Evolutionary conservation across 2,329 filamentous ascomycete species (phyloP).

Genomic region (Nigrospora osmanthi): DNA sequence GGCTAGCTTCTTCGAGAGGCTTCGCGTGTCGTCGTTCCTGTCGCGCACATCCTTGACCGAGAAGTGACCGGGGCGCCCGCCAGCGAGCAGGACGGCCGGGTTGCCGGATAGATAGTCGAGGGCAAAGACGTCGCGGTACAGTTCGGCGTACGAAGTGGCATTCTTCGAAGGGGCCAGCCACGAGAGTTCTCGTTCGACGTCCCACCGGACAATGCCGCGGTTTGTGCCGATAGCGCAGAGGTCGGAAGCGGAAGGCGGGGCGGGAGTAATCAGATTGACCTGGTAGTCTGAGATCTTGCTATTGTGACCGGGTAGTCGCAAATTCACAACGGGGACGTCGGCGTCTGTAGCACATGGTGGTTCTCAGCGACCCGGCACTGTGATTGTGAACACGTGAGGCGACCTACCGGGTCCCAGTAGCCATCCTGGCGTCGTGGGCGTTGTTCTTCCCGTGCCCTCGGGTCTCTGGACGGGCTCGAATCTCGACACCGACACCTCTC

Average conservation of each 20-base stretch:
- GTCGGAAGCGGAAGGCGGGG: slow-evolving; percentile 26
- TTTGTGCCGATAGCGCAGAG: slow-evolving; percentile 41
- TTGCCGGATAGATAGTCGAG: slow-evolving; percentile 37
- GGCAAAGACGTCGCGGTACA: slow-evolving; percentile 33
- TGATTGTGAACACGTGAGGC: not conserved
- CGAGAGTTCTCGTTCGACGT: slow-evolving; percentile 19
- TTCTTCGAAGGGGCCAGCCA: slow-evolving; percentile 23
- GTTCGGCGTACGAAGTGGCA: slow-evolving; percentile 9
- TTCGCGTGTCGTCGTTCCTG: slow-evolving; percentile 6
- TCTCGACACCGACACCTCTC: slow-evolving; percentile 24
- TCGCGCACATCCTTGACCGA: slow-evolving; percentile 37
- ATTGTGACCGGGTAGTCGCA: slow-evolving; percentile 8
- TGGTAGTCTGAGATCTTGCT: slow-evolving; percentile 20
- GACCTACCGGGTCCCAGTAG: slow-evolving; percentile 16
- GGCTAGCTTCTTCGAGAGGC: slow-evolving; percentile 18
- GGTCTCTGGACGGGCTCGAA: slow-evolving; percentile 27
- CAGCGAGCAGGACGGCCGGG: slow-evolving; percentile 39
- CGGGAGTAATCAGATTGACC: slow-evolving; percentile 26
- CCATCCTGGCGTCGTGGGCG: slow-evolving; percentile 25
- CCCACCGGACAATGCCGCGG: slow-evolving; percentile 33
- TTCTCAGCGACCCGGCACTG: not conserved
- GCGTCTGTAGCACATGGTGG: not conserved
- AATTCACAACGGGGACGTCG: slow-evolving; percentile 5
- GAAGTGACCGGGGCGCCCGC: slow-evolving; percentile 39
- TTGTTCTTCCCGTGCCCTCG: slow-evolving; percentile 1